Conservation (phyloP, 2,329 filamentous ascomycete genomes). For the Triangularia verruculosa region DNA sequence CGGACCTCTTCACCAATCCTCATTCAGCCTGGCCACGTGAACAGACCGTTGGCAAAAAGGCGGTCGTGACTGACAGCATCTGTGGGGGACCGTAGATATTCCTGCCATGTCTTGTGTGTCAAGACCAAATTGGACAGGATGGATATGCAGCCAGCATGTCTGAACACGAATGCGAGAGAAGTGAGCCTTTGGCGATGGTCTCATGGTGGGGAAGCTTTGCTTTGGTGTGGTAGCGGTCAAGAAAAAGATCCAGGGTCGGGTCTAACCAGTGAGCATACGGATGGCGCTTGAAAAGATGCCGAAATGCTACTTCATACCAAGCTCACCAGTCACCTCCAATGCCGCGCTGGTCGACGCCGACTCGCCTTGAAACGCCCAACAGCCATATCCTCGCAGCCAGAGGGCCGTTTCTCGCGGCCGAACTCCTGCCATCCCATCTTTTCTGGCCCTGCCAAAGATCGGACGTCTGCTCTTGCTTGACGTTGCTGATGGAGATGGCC, state of each 20-base stretch:
- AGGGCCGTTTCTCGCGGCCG: background rate
- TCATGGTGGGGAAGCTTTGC: background rate
- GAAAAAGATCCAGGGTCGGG: background rate
- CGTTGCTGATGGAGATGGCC: background rate
- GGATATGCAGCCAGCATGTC: background rate
- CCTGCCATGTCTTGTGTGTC: constrained; percentile 16
- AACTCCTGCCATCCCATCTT: background rate
- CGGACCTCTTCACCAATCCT: background rate
- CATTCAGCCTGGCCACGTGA: constrained; percentile 13
- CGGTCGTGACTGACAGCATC: background rate
- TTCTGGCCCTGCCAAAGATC: too few species aligned
- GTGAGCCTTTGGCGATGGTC: background rate
- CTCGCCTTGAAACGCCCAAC: background rate
- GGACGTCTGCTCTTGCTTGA: too few species aligned
- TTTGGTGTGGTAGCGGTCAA: background rate
- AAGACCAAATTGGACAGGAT: background rate
- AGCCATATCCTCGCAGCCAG: background rate
- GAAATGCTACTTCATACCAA: background rate
- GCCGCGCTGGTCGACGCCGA: background rate
- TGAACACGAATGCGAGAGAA: background rate
- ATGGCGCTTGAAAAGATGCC: background rate
- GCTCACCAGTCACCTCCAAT: background rate
- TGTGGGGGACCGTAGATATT: constrained; percentile 4
- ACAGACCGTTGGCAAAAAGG: background rate
- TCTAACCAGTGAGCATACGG: background rate